Evolutionary conservation across 1,284 basidiomycete genomes (phyloP), one percentile per base, ranked within the genome.

Genomic region (Singerocomus inundabilis): DNA sequence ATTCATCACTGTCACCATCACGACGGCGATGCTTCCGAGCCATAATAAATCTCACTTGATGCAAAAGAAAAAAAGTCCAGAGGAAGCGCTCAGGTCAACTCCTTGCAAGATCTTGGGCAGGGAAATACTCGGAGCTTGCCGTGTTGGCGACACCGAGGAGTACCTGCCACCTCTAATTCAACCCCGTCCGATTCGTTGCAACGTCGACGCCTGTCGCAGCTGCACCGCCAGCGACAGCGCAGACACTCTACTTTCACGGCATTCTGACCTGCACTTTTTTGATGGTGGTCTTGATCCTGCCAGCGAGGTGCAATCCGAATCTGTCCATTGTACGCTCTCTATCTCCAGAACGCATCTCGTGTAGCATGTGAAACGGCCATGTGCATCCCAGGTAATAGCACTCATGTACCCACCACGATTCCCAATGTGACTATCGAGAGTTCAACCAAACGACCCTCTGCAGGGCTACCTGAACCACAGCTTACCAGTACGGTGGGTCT

Each of bases 1-100:
- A 33, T 24, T 41, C 52, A 52, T 63, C 62, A 53, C 36, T 34
- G 61, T 67, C 65, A 62, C 62, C 61, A 65, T 63, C 58, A 40
- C 62, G 34, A 63, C 64, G 36, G 33, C 24, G 11, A 55, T 48
- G 51, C 61, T 67, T 65, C 62, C 31, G 11, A 50, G 48, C 21
- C 21, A 51, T 45, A 59, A 67, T 63, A 48, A 60, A 67, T 67
- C 54, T 63, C 30, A 12, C 39, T 21, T 57, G 62, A 61, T 54
- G 31, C 47, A 21, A 21, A 21, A 21, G 21, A 21, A 21, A 47
- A 63, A 59, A 62, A 62, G 51, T 50, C 56, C 61, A 25, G 43
- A 53, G 49, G 61, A 62, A 66, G 21, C 21, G 64, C 30, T 33
- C 36, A 46, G 31, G 53, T 49, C 54, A 41, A 39, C 48, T 51